Conservation (phyloP, 768 basidiomycete genomes). For the Filobasidium wieringae region DNA sequence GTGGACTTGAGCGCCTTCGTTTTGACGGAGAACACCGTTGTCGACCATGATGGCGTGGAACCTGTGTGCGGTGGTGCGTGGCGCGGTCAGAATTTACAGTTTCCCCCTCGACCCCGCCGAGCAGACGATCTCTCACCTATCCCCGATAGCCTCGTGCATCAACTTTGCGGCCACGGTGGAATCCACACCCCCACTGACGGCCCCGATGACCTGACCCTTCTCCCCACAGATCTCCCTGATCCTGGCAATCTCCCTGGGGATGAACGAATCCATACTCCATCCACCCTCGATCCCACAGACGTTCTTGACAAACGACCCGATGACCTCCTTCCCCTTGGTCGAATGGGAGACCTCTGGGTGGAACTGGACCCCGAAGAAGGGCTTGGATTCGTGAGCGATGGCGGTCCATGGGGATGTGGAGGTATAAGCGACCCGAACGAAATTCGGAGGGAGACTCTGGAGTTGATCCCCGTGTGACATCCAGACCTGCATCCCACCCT, state of each 20-base stretch:
- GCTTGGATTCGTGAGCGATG: conserved; percentile 76
- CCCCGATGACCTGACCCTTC: conserved; percentile 91
- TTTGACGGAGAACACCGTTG: conserved; percentile 85
- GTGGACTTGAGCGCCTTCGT: conserved; percentile 82
- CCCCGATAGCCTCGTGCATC: conserved; percentile 99
- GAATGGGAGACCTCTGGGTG: conserved; percentile 98
- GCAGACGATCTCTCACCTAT: conserved; percentile 54
- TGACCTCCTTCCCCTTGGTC: conserved; percentile 74
- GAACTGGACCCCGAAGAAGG: conserved; percentile 94
- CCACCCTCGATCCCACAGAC: conserved; percentile 69
- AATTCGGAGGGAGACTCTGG: conserved; percentile 63
- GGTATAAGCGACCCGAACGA: conserved; percentile 79
- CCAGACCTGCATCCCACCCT: conserved; percentile 93
- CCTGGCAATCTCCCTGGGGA: conserved; percentile 85
- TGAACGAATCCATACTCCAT: conserved; percentile 99
- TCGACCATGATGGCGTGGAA: conserved; percentile 99
- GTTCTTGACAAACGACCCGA: conserved; percentile 66
- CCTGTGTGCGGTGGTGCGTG: conserved; percentile 40
- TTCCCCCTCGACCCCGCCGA: neutral
- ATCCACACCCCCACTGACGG: conserved; percentile 94
- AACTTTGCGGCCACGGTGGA: conserved; percentile 96
- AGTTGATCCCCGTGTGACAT: conserved; percentile 99
- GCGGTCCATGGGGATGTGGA: conserved; percentile 82
- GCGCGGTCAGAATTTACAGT: neutral
- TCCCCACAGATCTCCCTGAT: conserved; percentile 90